These are phyloP conservation scores for Sedum album DNA, from an alignment of 164 flowering plant genomes.

Conservation along the genomic window DNA sequence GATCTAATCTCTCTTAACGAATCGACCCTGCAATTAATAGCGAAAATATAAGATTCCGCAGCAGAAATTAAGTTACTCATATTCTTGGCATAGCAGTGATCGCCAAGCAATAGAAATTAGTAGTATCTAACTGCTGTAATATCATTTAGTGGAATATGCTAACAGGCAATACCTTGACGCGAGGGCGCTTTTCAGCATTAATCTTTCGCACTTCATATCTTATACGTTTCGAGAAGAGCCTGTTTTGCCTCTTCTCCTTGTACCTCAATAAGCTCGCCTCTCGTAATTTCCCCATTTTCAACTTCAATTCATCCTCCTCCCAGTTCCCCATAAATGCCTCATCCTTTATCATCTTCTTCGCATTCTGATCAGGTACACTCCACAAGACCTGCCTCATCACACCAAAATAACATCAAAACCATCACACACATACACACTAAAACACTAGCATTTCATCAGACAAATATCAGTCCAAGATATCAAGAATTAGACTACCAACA, in stretches of 20 bases:
- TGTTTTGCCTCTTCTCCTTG: constrained; percentile 71
- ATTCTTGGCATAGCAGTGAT: neutral
- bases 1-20: constrained; percentile 43
- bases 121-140: neutral
- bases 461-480: no score
- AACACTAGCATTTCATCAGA: no score
- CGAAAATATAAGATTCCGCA: neutral
- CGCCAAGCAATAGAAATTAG: neutral
- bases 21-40: constrained; percentile 49
- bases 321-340: constrained; percentile 8
- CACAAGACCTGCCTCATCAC: constrained; percentile 18
- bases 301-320: constrained; percentile 14
- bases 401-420: neutral
- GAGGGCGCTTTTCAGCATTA: constrained; percentile 81
- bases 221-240: constrained; percentile 72
- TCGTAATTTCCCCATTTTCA: constrained; percentile 40
- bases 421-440: no score
- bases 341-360: constrained; percentile 5
- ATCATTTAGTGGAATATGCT: neutral
- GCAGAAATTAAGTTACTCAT: neutral
- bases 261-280: constrained; percentile 73
- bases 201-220: constrained; percentile 72
- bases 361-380: constrained; percentile 36
- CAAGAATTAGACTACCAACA: neutral
- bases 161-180: constrained; percentile 49